Conservation (phyloP, 305 asterid genomes). For the Rubia balearica region DNA sequence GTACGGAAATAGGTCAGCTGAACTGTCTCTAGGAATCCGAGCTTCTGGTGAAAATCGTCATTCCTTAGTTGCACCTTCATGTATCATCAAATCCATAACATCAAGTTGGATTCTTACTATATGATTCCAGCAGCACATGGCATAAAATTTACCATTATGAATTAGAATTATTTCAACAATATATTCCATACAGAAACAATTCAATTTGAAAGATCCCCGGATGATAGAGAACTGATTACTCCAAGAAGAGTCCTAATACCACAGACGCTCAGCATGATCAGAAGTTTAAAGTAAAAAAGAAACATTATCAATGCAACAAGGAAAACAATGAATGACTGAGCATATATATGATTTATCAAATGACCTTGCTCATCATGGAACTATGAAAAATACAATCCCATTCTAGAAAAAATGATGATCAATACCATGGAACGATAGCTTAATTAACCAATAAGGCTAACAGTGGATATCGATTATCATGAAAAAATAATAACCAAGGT, state of each 20-base stretch:
- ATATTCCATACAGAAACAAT: background rate
- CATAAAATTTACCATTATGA: background rate
- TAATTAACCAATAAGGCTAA: background rate
- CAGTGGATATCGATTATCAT: background rate
- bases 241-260: background rate
- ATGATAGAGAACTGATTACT: background rate
- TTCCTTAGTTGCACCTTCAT: constrained; percentile 27
- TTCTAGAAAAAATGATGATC: background rate
- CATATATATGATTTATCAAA: background rate
- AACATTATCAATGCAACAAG: background rate
- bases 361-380: background rate
- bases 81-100: constrained; percentile 27
- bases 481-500: background rate
- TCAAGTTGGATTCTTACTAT: background rate
- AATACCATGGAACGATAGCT: background rate
- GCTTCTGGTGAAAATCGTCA: constrained; percentile 40
- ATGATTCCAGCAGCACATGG: background rate
- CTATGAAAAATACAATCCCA: background rate
- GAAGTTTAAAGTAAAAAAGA: background rate
- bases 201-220: background rate
- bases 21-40: constrained; percentile 21
- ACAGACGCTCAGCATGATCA: background rate
- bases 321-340: background rate
- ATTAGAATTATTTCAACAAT: background rate
- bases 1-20: constrained; percentile 24